Base-by-base conservation (phyloP, 352 stramenopile genomes). In the Pythium phragmiticola region DNA sequence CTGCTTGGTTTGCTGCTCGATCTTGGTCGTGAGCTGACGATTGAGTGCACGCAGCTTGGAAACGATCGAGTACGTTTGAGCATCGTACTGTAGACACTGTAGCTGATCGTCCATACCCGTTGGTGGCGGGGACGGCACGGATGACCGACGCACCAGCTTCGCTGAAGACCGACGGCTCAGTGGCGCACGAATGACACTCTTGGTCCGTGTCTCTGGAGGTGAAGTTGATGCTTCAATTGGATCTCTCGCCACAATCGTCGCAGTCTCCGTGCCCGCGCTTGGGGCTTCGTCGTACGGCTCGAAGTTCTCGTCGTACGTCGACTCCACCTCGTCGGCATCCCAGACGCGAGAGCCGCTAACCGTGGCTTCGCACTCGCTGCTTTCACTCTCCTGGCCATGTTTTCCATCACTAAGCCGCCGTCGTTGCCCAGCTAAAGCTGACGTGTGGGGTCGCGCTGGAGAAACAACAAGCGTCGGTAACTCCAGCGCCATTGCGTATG, bases 1-100 rank as follows among this genome's bases (percentile, higher is more conserved):
- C 13, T 83, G 56, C n/a, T 84, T 84, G 4, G 57, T 70, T 53
- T 89, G 81, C 48, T 80, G 73, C 13, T 88, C 76, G 1, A 90
- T 42, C 51, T 88, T 70, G 7, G 63, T 52, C 4, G 59, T 62
- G 1, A 90, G 57, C 2, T 70, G 70, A 37, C 82, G 86, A 63
- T 87, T 90, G 7, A 74, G 49, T 21, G 70, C 60, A 1, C 77
- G 77, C 12, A 90, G 65, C 21, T 69, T 74, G 0, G 75, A 76
- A 13, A 87, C 74, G 23, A 87, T 72, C 16, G 58, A 69, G 60
- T 87, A 87, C 26, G 81, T 90, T 19, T 74, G 69, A 2, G 83
- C 76, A 19, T 88, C 81, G 45, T 88, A 90, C 21, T 61, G 54
- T 28, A 50, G 36, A 7, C 7, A 8, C 30, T 26, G 3, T 8